phyloP scores from a whole-genome alignment of 2,329 filamentous ascomycete genomes.

The Alternaria gansuensis region DNA sequence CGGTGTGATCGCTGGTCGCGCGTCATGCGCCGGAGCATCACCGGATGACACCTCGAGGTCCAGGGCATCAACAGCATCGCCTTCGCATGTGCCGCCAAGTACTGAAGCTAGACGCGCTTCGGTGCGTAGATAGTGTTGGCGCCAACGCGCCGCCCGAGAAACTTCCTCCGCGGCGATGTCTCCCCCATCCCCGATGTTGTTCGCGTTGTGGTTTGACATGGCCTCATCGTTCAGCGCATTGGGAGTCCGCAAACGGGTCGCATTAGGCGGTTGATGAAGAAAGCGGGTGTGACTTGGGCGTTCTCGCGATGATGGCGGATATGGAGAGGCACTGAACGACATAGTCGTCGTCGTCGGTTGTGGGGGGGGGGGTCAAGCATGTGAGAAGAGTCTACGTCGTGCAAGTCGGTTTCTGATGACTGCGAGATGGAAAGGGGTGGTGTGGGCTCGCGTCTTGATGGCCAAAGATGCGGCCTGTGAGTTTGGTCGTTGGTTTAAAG shows the following conservation, averaged over 20 bases:
- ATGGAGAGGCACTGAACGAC: constrained; percentile 50
- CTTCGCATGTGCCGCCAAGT: constrained; percentile 64
- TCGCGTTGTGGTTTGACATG: constrained; percentile 52
- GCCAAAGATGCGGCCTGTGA: constrained; percentile 41
- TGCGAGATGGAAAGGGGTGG: constrained; percentile 47
- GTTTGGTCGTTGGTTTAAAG: constrained; percentile 23
- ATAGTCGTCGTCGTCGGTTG: constrained; percentile 47
- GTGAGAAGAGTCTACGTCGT: constrained; percentile 46
- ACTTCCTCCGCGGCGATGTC: constrained; percentile 58
- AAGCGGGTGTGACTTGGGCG: constrained; percentile 56
- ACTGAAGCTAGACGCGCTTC: constrained; percentile 80
- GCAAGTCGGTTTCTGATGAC: constrained; percentile 40
- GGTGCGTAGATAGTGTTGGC: constrained; percentile 77
- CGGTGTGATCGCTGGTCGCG: constrained; percentile 61
- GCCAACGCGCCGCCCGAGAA: constrained; percentile 67
- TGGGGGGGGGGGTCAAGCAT: constrained; percentile 48
- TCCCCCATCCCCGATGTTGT: constrained; percentile 50
- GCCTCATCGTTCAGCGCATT: constrained; percentile 58
- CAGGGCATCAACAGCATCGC: constrained; percentile 37
- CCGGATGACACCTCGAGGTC: constrained; percentile 39
- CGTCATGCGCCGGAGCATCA: constrained; percentile 52
- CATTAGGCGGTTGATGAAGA: constrained; percentile 47
- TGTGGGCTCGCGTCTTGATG: constrained; percentile 47
- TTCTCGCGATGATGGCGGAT: constrained; percentile 53
- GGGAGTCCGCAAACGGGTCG: constrained; percentile 53